Evolutionary conservation across 2,329 filamentous ascomycete species (phyloP).

Genomic region (Ophiostoma himal-ulmi): DNA sequence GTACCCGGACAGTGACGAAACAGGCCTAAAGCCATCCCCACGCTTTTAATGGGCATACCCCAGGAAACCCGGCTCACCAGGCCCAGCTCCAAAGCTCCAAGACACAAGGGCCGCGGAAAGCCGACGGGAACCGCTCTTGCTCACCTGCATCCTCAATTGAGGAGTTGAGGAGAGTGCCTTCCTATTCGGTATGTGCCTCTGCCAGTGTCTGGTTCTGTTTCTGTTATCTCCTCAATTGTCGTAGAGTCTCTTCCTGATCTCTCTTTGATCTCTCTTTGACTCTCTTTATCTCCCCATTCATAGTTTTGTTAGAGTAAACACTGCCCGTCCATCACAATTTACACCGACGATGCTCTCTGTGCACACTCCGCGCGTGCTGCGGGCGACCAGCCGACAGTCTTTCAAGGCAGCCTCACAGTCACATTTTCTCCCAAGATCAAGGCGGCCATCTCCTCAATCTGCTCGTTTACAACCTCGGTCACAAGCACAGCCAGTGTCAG

Average conservation of each 20-base stretch:
- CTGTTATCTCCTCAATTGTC: neutral
- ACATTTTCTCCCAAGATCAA: neutral
- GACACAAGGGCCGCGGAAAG: conserved; percentile 4
- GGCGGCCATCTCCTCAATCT: neutral
- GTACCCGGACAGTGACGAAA: neutral
- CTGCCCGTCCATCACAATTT: no score
- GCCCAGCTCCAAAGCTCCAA: neutral
- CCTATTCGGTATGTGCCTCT: neutral
- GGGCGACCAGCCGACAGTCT: neutral
- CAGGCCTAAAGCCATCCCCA: conserved; percentile 6
- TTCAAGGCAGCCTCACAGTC: neutral
- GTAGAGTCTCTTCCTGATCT: neutral
- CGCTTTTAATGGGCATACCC: neutral
- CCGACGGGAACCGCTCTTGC: conserved; percentile 13
- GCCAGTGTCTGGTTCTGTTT: neutral
- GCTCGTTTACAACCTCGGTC: neutral
- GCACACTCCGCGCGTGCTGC: neutral
- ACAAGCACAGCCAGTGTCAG: neutral
- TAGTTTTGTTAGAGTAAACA: neutral
- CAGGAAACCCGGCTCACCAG: neutral
- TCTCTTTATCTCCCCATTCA: neutral
- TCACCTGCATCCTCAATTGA: conserved; percentile 2
- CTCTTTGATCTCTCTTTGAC: neutral
- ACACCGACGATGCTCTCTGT: neutral
- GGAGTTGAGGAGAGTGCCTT: conserved; percentile 11